Conservation (phyloP, 192 early-diverging fungal genomes). For the Chytriomyces sp. region DNA sequence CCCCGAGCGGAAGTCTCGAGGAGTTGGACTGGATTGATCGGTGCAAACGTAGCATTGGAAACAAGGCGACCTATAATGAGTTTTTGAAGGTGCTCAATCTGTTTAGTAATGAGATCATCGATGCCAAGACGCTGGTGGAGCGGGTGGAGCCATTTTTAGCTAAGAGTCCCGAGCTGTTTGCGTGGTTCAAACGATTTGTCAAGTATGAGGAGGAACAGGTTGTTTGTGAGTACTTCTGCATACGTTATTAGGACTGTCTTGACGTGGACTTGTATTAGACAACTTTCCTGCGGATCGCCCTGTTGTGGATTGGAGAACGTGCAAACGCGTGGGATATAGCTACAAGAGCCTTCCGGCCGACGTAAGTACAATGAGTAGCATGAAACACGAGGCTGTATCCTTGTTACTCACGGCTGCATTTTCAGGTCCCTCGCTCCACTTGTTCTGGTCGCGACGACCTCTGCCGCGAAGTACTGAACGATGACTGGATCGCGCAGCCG, state of each 20-base stretch:
- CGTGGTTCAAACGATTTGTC: slow-evolving; percentile 91
- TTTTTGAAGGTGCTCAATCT: slow-evolving; percentile 95
- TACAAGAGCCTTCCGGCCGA: slow-evolving; percentile 68
- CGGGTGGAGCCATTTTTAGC: slow-evolving; percentile 83
- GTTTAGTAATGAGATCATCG: slow-evolving; percentile 92
- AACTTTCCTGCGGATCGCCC: slow-evolving; percentile 65
- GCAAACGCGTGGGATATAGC: slow-evolving; percentile 69
- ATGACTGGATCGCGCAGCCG: slow-evolving; percentile 92
- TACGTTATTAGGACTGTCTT: not conserved
- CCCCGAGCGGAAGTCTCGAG: slow-evolving; percentile 51
- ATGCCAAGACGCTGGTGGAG: slow-evolving; percentile 80
- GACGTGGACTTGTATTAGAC: slow-evolving; percentile 39
- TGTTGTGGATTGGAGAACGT: slow-evolving; percentile 64
- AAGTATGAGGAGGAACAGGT: slow-evolving; percentile 80
- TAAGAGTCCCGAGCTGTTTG: slow-evolving; percentile 82
- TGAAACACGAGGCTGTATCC: not conserved
- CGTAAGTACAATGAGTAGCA: too few species aligned
- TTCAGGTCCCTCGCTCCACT: slow-evolving; percentile 37
- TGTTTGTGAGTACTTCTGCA: slow-evolving; percentile 45
- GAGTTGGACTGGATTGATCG: slow-evolving; percentile 95
- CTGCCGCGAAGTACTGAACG: slow-evolving; percentile 93
- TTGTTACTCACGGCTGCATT: too few species aligned
- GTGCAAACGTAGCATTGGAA: slow-evolving; percentile 81
- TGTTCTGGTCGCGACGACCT: slow-evolving; percentile 95
- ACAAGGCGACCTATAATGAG: slow-evolving; percentile 90